Evolutionary conservation across 2,329 filamentous ascomycete genomes (phyloP), one percentile per base, ranked within the genome.

Genomic region (Nothophoma quercina): DNA sequence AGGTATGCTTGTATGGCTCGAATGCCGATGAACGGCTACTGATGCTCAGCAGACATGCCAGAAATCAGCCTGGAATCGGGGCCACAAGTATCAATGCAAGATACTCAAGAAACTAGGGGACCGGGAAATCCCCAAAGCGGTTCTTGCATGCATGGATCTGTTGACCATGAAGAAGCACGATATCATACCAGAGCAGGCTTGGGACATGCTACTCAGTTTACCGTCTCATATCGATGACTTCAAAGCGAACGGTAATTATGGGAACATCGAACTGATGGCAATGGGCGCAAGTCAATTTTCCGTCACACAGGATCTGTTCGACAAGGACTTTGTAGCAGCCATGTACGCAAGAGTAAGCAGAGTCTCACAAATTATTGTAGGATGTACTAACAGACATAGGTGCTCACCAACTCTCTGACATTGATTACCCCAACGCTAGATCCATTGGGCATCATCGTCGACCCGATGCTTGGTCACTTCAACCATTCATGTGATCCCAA

Each of bases 401-500:
- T 87, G 23, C 77, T 85, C 25, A 74, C 83, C 39, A 88, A 88
- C 60, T 79, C 81, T 2, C 75, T 86, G 51, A 85, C 84, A 7
- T 72, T 88, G 3, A 81, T 82, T 15, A 83, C 78, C 2, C 77
- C 80, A 4, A 76, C 80, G 13, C 79, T 82, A 39, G 84, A 86
- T 58, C 80, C 82, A 1, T 71, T 88, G 18, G 86, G 86, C 2
- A 72, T 86, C n/a, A 81, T 80, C 28, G 65, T 87, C 13, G 82
- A 87, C 55, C 82, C 84, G 0, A 74, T 78, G 15, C 75, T 82
- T 2, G 77, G 81, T 22, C 71, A 80, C 13, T 76, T 85, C 34
- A 88, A 88, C 56, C 86, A 88, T 65, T 86, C 83, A 34, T 88
- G 86, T 64, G 76, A 81, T 19, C 83, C 83, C 3, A 88, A 88